Percentiles rank a stretch among this genome's conserved stretches.
These are phyloP conservation scores for Solanum paucissectum DNA, from an alignment of 257 asterid species.

Conservation along the genomic window DNA sequence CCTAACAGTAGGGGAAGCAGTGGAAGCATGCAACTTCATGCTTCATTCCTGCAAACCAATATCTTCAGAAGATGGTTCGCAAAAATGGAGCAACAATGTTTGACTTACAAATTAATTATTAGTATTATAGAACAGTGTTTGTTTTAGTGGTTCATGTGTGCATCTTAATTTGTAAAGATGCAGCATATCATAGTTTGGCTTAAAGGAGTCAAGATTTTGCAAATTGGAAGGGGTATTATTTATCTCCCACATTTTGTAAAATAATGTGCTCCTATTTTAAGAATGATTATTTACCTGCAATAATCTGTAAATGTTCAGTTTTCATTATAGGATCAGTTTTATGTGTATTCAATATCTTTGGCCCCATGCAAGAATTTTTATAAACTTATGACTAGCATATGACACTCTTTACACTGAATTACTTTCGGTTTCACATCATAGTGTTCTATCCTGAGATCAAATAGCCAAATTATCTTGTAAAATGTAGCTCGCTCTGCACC, in stretches of 20 bases:
- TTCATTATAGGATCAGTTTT: neutral
- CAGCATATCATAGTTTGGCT: neutral
- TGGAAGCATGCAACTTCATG: conserved; percentile 72
- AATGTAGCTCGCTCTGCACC: neutral
- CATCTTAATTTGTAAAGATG: neutral
- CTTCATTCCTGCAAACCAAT: conserved; percentile 56
- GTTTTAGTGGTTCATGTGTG: neutral
- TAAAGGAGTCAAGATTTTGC: neutral
- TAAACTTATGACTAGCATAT: neutral
- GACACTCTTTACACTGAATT: neutral
- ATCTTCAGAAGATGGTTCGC: conserved; percentile 2
- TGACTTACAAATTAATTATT: neutral
- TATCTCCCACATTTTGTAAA: neutral
- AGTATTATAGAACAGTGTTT: neutral
- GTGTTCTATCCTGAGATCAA: neutral
- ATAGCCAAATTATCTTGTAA: neutral
- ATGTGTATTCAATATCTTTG: neutral
- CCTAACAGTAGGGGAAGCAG: conserved; percentile 85
- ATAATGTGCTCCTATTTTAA: neutral
- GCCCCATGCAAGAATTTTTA: neutral
- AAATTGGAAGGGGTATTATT: neutral
- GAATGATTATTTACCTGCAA: neutral
- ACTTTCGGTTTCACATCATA: neutral
- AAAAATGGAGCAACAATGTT: conserved; percentile 44
- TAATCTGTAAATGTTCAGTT: neutral